Evolutionary conservation across 148 eudicot species (phyloP).

Genomic region (Spergularia bocconei): DNA sequence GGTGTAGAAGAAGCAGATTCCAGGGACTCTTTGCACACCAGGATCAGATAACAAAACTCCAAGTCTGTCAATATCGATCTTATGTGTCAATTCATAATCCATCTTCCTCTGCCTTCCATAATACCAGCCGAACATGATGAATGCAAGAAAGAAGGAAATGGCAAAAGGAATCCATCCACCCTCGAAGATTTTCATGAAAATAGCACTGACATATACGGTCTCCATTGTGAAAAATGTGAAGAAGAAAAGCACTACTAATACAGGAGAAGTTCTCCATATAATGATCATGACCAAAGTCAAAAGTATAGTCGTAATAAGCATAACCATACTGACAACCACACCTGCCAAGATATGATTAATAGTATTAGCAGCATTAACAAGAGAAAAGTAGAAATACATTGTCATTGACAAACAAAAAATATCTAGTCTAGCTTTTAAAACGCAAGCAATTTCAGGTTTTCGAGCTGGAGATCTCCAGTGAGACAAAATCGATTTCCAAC

Average conservation of each 20-base stretch:
- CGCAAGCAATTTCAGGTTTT: background rate
- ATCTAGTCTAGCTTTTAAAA: no score
- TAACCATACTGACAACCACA: slow-evolving; percentile 67
- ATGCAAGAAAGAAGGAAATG: slow-evolving; percentile 50
- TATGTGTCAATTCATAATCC: slow-evolving; percentile 46
- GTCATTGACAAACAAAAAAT: background rate
- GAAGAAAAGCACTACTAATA: slow-evolving; percentile 46
- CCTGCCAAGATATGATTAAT: slow-evolving; percentile 32
- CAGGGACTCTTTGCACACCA: slow-evolving; percentile 56
- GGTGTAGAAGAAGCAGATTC: slow-evolving; percentile 65
- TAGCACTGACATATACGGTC: slow-evolving; percentile 52
- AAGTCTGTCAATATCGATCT: slow-evolving; percentile 47
- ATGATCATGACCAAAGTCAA: slow-evolving; percentile 63
- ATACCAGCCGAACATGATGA: slow-evolving; percentile 64
- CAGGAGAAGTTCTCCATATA: slow-evolving; percentile 52
- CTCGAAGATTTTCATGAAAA: slow-evolving; percentile 55
- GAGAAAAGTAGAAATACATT: background rate
- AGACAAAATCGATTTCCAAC: no score
- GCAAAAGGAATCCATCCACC: slow-evolving; percentile 86
- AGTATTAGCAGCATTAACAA: background rate
- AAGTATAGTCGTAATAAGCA: slow-evolving; percentile 67
- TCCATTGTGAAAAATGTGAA: slow-evolving; percentile 48
- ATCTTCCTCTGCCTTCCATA: slow-evolving; percentile 62
- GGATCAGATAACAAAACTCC: slow-evolving; percentile 43
- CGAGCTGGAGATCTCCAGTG: no score